These are phyloP conservation scores for Colletotrichum melonis DNA, from an alignment of 2,329 filamentous ascomycete species.

Conservation along the genomic window DNA sequence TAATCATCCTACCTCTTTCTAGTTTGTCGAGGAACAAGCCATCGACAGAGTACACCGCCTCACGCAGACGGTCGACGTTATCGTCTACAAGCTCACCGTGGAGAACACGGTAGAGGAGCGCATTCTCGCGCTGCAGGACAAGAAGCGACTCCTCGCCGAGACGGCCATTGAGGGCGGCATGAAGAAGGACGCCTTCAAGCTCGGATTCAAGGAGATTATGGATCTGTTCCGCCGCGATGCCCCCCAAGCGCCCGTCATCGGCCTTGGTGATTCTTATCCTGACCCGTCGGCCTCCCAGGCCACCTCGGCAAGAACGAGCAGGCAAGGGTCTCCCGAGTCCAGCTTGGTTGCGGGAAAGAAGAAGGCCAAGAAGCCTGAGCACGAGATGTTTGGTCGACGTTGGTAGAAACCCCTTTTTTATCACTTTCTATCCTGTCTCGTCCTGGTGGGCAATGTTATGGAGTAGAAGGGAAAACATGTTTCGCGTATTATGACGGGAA, in stretches of 20 bases:
- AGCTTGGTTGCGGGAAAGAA: conserved; percentile 19
- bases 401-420: background rate
- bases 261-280: background rate
- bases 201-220: conserved; percentile 93
- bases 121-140: conserved; percentile 93
- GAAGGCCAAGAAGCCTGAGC: conserved; percentile 45
- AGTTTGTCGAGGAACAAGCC: conserved; percentile 98
- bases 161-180: conserved; percentile 87
- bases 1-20: conserved; percentile 26
- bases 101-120: conserved; percentile 89
- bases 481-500: background rate
- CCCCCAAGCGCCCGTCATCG: background rate
- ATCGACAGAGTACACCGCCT: conserved; percentile 99
- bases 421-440: too few species aligned
- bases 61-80: conserved; percentile 93
- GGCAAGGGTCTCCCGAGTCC: conserved; percentile 23
- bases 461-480: too few species aligned
- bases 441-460: background rate
- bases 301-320: conserved; percentile 19
- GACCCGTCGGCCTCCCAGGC: conserved; percentile 5
- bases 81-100: conserved; percentile 94
- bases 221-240: conserved; percentile 72
- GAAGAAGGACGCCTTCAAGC: conserved; percentile 80
- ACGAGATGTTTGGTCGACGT: conserved; percentile 32
- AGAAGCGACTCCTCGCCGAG: conserved; percentile 91